A percentile compares a stretch with the other conserved stretches of the same genome.
phyloP scores from a whole-genome alignment of 352 stramenopile species.

The Globisporangium spinosum region DNA sequence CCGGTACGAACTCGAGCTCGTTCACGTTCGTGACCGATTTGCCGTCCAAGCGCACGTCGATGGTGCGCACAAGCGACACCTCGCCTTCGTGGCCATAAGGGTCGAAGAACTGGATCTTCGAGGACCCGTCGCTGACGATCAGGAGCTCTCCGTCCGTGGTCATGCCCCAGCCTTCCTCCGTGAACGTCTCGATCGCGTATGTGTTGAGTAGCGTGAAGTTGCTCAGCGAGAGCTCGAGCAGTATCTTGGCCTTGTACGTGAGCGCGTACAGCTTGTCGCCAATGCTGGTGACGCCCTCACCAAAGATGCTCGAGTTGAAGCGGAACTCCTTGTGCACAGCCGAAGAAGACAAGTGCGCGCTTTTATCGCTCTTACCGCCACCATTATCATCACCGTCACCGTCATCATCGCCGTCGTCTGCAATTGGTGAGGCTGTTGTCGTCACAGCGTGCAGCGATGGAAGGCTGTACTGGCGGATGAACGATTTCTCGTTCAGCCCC shows the following conservation, averaged over 20 bases:
- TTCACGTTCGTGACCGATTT: slow-evolving; percentile 60
- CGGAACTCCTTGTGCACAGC: slow-evolving; percentile 41
- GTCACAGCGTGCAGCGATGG: not conserved
- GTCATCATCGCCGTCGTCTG: not conserved
- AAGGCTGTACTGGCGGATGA: slow-evolving; percentile 67
- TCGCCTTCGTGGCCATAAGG: slow-evolving; percentile 17
- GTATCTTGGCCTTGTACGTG: slow-evolving; percentile 70
- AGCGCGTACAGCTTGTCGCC: slow-evolving; percentile 77
- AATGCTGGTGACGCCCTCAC: slow-evolving; percentile 71
- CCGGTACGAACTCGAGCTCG: slow-evolving; percentile 85
- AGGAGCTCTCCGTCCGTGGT: slow-evolving; percentile 76
- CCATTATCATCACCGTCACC: not conserved
- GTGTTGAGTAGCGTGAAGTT: slow-evolving; percentile 49
- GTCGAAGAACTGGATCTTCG: slow-evolving; percentile 79
- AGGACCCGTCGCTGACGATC: slow-evolving; percentile 84
- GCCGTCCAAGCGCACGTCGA: slow-evolving; percentile 48
- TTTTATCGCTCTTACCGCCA: not conserved
- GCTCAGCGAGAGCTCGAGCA: slow-evolving; percentile 56
- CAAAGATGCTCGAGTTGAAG: slow-evolving; percentile 64
- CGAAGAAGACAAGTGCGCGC: not conserved
- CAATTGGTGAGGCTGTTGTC: not conserved
- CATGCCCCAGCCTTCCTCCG: slow-evolving; percentile 88
- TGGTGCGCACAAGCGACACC: slow-evolving; percentile 45
- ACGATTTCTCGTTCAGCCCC: slow-evolving; percentile 54
- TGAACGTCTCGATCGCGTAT: slow-evolving; percentile 66